Evolutionary conservation across 768 basidiomycete genomes (phyloP).

Genomic region (Thelephora ganbajun): DNA sequence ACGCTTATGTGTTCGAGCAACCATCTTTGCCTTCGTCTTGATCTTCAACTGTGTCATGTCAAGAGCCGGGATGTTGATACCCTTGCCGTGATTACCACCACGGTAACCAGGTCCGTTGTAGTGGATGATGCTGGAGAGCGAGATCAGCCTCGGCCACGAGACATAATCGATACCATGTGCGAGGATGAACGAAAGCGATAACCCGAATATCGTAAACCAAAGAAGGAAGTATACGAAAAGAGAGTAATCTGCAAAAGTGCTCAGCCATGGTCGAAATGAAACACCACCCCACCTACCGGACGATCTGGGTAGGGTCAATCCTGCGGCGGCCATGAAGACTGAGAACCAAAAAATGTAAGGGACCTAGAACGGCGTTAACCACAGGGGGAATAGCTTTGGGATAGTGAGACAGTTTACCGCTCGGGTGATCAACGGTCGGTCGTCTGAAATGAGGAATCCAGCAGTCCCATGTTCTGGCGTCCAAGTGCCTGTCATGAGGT

Average conservation of each 20-base stretch:
- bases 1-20: conserved; percentile 12
- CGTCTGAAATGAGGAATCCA: conserved; percentile 61
- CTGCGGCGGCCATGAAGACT: conserved; percentile 78
- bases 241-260: conserved; percentile 50
- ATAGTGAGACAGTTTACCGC: conserved; percentile 40
- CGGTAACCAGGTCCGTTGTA: conserved; percentile 86
- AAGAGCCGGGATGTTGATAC: conserved; percentile 30
- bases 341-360: conserved; percentile 74
- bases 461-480: conserved; percentile 63
- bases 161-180: conserved; percentile 91
- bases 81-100: conserved; percentile 64
- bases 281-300: conserved; percentile 45
- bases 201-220: conserved; percentile 53
- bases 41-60: conserved; percentile 19
- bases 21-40: conserved; percentile 22
- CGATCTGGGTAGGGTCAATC: conserved; percentile 72
- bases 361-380: conserved; percentile 33
- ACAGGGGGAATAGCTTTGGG: conserved; percentile 1
- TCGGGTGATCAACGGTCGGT: conserved; percentile 69
- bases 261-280: neutral
- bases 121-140: conserved; percentile 64
- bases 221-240: conserved; percentile 74
- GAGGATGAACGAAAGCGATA: conserved; percentile 60
- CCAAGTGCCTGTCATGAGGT: conserved; percentile 88
- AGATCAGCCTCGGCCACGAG: conserved; percentile 81